A percentile compares a stretch with the other conserved stretches of the same genome.
These are phyloP conservation scores for Protostelium mycophagum DNA, from an alignment of 78 protist species.

Conservation along the genomic window DNA sequence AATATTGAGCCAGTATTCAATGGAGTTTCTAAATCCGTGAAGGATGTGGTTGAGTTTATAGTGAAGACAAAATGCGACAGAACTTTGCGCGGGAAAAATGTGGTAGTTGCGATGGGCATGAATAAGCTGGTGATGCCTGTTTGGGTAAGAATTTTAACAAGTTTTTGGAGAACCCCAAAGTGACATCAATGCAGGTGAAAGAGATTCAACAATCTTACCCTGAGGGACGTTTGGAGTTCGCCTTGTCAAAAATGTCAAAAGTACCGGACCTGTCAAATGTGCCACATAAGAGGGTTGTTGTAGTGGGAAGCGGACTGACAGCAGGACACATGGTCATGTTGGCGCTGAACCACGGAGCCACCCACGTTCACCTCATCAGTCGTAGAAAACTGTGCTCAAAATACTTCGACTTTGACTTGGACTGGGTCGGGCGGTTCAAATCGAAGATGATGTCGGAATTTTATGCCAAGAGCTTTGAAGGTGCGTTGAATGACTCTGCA, in stretches of 20 bases:
- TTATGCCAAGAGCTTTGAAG: neutral
- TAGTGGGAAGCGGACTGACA: neutral
- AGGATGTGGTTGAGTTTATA: neutral
- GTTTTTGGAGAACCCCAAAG: too few species aligned
- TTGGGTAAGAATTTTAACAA: too few species aligned
- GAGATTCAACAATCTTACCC: neutral
- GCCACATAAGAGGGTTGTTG: neutral
- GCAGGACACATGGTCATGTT: neutral
- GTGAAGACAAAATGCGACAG: neutral
- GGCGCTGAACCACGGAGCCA: neutral
- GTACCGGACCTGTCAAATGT: neutral
- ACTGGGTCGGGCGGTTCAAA: neutral
- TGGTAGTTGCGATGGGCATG: neutral
- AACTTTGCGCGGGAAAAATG: neutral
- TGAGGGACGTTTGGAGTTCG: neutral
- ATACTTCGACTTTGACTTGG: neutral
- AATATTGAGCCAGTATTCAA: neutral
- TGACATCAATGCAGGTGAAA: neutral
- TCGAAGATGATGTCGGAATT: neutral
- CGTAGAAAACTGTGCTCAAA: neutral
- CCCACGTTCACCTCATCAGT: neutral
- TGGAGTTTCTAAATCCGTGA: neutral
- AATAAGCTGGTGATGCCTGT: neutral
- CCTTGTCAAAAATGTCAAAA: neutral
- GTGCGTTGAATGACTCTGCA: neutral